Evolutionary conservation across 2,329 filamentous ascomycete species (phyloP).

Genomic region (Curvularia hawaiiensis): DNA sequence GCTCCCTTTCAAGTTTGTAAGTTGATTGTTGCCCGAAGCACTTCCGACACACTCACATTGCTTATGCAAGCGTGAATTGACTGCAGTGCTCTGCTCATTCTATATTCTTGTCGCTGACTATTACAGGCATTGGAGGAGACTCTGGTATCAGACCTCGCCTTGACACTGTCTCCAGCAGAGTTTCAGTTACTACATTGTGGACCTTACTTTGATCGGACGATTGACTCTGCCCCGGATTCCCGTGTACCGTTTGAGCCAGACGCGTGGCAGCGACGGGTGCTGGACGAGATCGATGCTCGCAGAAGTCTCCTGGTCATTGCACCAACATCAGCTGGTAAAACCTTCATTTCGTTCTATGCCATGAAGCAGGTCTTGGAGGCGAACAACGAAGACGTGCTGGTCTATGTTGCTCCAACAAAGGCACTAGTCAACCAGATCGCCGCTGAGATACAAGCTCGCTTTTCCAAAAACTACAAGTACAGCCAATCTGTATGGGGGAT

Average conservation of each 20-base stretch:
- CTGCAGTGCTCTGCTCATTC: background rate
- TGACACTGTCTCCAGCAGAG: conserved; percentile 53
- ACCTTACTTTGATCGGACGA: conserved; percentile 75
- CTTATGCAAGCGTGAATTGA: background rate
- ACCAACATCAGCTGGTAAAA: conserved; percentile 80
- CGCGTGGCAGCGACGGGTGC: conserved; percentile 74
- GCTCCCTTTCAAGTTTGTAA: conserved; percentile 51
- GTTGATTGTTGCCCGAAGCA: background rate
- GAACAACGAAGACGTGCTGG: conserved; percentile 71
- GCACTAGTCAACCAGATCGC: conserved; percentile 84
- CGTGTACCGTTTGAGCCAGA: conserved; percentile 76
- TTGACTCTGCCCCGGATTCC: conserved; percentile 70
- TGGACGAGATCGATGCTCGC: conserved; percentile 73
- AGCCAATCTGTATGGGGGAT: conserved; percentile 77
- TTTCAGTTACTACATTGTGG: conserved; percentile 74
- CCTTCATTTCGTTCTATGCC: conserved; percentile 83
- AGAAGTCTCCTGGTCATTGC: conserved; percentile 77
- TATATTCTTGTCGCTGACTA: background rate
- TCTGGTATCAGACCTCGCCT: conserved; percentile 35
- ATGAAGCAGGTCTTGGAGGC: conserved; percentile 76
- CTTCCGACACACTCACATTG: background rate
- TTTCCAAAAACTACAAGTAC: conserved; percentile 67
- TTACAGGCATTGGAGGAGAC: conserved; percentile 23
- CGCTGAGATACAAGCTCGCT: conserved; percentile 76
- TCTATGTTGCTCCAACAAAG: conserved; percentile 83